phyloP scores from a whole-genome alignment of 805 yeast genomes.

The Lipomyces starkeyi region DNA sequence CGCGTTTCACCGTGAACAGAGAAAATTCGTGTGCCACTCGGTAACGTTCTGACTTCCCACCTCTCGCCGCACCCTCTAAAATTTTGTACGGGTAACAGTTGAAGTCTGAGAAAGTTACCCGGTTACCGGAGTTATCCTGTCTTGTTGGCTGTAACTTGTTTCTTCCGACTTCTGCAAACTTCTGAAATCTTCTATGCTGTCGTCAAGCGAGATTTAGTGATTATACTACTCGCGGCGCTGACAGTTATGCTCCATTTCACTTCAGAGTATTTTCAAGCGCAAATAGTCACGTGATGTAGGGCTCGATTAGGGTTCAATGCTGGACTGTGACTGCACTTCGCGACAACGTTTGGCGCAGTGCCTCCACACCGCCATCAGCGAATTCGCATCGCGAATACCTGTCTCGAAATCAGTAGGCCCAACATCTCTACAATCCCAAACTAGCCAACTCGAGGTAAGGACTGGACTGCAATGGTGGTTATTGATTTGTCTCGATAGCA shows the following conservation, averaged over 20 bases:
- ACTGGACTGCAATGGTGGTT: neutral
- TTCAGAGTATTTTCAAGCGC: neutral
- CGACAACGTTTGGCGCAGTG: too few relatives aligned
- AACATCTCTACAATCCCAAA: conserved; percentile 4
- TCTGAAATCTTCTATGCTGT: conserved; percentile 9
- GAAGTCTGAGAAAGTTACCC: neutral
- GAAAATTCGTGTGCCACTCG: neutral
- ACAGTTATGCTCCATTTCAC: neutral
- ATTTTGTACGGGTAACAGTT: neutral
- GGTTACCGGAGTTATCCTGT: neutral
- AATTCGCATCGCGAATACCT: neutral
- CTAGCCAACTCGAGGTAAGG: conserved; percentile 23
- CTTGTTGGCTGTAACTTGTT: neutral
- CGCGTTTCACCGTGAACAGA: conserved; percentile 2
- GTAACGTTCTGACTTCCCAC: neutral
- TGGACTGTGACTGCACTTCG: neutral
- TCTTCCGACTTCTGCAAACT: conserved; percentile 8
- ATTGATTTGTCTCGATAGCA: neutral
- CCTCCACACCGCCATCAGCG: neutral
- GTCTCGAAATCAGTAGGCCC: neutral
- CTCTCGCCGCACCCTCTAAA: neutral
- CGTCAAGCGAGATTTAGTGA: neutral
- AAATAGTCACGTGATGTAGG: neutral
- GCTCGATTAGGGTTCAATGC: neutral
- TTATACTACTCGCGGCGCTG: neutral